Percentiles rank a stretch among this genome's conserved stretches.
Evolutionary conservation across 108 stramenopile species (phyloP).

Genomic region (Stephanodiscus triporus): DNA sequence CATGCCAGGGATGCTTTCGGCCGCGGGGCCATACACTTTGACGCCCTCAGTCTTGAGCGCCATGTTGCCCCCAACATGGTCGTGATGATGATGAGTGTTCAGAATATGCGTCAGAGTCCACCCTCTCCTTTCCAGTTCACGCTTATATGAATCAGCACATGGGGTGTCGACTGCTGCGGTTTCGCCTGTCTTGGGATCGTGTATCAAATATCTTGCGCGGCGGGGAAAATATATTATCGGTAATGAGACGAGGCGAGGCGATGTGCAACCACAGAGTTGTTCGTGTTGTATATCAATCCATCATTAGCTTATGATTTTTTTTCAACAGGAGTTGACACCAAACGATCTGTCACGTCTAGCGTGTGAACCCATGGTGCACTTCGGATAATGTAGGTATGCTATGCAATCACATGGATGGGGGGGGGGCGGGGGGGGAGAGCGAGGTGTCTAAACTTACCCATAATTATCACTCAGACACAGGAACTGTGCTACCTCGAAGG

Average conservation of each 20-base stretch:
- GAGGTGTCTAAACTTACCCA: constrained; percentile 28
- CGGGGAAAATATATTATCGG: not conserved
- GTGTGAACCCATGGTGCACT: constrained; percentile 16
- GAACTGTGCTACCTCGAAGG: constrained; percentile 59
- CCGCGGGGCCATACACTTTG: constrained; percentile 63
- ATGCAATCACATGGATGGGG: constrained; percentile 27
- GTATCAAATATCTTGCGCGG: constrained; percentile 63
- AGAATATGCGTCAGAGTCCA: constrained; percentile 85
- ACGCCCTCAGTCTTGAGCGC: constrained; percentile 63
- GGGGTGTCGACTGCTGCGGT: constrained; percentile 87
- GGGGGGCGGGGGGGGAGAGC: not conserved
- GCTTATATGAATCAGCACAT: constrained; percentile 56
- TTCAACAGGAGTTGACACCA: constrained; percentile 17
- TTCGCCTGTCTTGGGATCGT: constrained; percentile 65
- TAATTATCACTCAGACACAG: constrained; percentile 79
- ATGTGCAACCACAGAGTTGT: not conserved
- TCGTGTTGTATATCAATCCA: constrained; percentile 3
- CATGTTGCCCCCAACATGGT: constrained; percentile 82
- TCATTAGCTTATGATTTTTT: constrained; percentile 31
- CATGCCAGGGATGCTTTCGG: constrained; percentile 72
- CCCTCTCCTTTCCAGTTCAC: constrained; percentile 60
- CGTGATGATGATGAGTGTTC: constrained; percentile 73
- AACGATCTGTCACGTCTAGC: no score
- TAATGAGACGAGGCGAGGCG: not conserved
- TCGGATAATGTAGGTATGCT: constrained; percentile 47